phyloP scores from a whole-genome alignment of 164 flowering plant genomes.

The Amborella trichopoda region DNA sequence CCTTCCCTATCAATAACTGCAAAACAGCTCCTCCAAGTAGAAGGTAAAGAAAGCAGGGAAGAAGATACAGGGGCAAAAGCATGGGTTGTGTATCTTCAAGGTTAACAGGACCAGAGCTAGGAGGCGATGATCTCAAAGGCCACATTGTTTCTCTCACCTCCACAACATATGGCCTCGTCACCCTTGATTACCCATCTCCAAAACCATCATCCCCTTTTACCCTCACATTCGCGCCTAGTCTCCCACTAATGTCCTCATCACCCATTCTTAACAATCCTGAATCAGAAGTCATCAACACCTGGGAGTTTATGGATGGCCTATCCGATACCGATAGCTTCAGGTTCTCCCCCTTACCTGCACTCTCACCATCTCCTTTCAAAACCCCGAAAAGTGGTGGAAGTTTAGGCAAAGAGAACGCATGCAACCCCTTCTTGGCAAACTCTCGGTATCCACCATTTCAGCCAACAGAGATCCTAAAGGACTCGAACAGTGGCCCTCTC shows the following conservation, averaged over 20 bases:
- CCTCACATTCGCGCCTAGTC: slow-evolving; percentile 22
- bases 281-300: slow-evolving; percentile 72
- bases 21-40: no score
- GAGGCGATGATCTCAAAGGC: slow-evolving; percentile 26
- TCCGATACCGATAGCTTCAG: slow-evolving; percentile 54
- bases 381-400: not conserved
- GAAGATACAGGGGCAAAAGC: not conserved
- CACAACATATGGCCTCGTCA: slow-evolving; percentile 85
- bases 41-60: no score
- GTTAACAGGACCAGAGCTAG: slow-evolving; percentile 25
- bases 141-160: slow-evolving; percentile 94
- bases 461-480: not conserved
- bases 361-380: not conserved
- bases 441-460: not conserved
- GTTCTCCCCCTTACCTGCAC: slow-evolving; percentile 22
- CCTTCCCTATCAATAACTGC: no score
- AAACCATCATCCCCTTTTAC: slow-evolving; percentile 2
- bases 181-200: slow-evolving; percentile 37
- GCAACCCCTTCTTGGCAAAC: slow-evolving; percentile 15
- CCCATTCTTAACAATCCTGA: slow-evolving; percentile 26
- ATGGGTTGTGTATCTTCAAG: slow-evolving; percentile 86
- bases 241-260: slow-evolving; percentile 13
- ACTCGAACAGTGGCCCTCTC: not conserved
- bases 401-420: slow-evolving; percentile 8
- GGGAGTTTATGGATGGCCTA: slow-evolving; percentile 96